Conservation (phyloP, 805 yeast species). For the Candida methanosorbosa region DNA sequence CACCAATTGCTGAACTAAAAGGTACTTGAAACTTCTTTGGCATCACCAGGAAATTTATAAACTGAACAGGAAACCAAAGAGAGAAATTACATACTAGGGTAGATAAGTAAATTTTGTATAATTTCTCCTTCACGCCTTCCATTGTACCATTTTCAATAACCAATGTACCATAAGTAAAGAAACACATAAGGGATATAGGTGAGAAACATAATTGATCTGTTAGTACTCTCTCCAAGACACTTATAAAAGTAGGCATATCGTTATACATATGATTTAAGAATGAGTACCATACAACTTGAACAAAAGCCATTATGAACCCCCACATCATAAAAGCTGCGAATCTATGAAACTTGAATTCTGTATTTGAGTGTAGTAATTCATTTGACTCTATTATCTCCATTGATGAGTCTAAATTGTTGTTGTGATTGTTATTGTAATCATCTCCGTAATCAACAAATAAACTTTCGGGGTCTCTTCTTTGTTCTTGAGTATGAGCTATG, state of each 20-base stretch:
- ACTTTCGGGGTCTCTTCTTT: constrained; percentile 8
- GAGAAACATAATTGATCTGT: constrained; percentile 89
- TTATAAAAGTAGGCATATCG: constrained; percentile 74
- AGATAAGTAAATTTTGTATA: constrained; percentile 55
- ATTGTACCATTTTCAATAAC: constrained; percentile 69
- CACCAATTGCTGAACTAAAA: constrained; percentile 78
- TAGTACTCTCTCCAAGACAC: constrained; percentile 76
- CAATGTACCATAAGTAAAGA: constrained; percentile 78
- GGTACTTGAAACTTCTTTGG: constrained; percentile 81
- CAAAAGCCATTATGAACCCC: constrained; percentile 79
- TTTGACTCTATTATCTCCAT: background rate
- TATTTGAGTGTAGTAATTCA: background rate
- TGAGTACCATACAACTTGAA: constrained; percentile 85
- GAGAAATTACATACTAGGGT: constrained; percentile 61
- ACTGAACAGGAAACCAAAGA: constrained; percentile 81
- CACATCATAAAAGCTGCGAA: constrained; percentile 74
- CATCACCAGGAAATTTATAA: constrained; percentile 61
- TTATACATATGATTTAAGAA: constrained; percentile 70
- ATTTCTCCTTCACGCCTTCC: constrained; percentile 54
- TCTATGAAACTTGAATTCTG: constrained; percentile 53
- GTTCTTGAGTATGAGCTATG: background rate
- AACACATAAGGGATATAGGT: constrained; percentile 72
- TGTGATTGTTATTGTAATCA: background rate
- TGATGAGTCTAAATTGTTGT: background rate
- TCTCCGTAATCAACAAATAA: constrained; percentile 28